Evolutionary conservation across 2,329 filamentous ascomycete genomes (phyloP).

Genomic region (Lasiodiplodia hormozganensis): DNA sequence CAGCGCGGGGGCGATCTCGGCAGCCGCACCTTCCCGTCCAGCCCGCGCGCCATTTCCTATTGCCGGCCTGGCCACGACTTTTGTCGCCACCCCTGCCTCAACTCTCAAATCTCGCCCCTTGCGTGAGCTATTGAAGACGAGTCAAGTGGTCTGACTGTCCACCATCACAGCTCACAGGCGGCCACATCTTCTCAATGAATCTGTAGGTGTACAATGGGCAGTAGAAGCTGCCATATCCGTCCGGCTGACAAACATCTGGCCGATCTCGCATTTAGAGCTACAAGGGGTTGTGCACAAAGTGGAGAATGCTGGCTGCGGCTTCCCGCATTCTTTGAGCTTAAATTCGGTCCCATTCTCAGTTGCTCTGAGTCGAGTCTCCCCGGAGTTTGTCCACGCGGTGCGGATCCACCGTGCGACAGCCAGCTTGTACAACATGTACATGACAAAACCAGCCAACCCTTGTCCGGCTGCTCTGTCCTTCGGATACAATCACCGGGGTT

Average conservation of each 20-base stretch:
- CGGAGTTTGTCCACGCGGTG: background rate
- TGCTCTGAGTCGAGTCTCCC: background rate
- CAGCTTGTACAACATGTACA: background rate
- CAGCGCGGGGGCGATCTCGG: conserved; percentile 18
- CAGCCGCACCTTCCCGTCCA: conserved; percentile 8
- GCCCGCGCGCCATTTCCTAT: background rate
- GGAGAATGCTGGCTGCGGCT: background rate
- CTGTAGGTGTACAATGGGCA: background rate
- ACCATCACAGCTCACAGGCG: background rate
- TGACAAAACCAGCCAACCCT: background rate
- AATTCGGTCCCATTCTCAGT: background rate
- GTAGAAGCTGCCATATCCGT: background rate
- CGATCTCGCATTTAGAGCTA: background rate
- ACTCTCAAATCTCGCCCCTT: background rate
- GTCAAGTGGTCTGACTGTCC: background rate
- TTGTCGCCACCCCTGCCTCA: background rate
- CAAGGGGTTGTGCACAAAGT: background rate
- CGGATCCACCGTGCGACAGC: background rate
- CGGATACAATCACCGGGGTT: background rate
- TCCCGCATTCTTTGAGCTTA: background rate
- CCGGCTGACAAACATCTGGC: background rate
- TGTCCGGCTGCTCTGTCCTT: background rate
- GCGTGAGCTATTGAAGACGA: background rate
- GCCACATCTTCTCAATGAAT: no score
- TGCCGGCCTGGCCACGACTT: conserved; percentile 5